A percentile compares a stretch with the other conserved stretches of the same genome.
phyloP scores from a whole-genome alignment of 129 eudicot species.

The Centaurea solstitialis region DNA sequence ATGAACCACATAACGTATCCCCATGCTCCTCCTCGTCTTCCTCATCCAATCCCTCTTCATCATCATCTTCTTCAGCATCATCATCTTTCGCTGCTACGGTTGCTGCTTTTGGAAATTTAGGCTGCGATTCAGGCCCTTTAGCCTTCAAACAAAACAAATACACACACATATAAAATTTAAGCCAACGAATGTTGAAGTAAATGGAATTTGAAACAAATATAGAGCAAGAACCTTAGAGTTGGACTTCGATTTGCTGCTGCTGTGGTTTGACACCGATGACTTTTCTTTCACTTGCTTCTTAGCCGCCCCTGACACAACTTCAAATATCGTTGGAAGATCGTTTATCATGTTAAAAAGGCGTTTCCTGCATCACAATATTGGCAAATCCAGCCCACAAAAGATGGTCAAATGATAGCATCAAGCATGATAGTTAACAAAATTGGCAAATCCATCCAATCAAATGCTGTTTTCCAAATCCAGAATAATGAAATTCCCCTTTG shows the following conservation, averaged over 20 bases:
- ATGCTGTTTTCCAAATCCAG: too few relatives aligned
- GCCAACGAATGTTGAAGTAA: neutral
- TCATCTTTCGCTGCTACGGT: constrained; percentile 47
- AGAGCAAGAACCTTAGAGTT: constrained; percentile 40
- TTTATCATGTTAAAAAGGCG: constrained; percentile 63
- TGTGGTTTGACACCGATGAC: constrained; percentile 56
- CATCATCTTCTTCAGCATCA: constrained; percentile 39
- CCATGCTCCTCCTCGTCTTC: constrained; percentile 69
- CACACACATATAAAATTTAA: neutral
- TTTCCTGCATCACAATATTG: constrained; percentile 39
- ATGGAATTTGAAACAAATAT: neutral
- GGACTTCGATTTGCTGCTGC: constrained; percentile 65
- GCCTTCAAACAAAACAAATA: constrained; percentile 16
- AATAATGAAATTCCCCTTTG: too few relatives aligned
- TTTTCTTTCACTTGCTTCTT: constrained; percentile 65
- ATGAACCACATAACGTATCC: constrained; percentile 62
- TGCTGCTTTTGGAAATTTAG: constrained; percentile 41
- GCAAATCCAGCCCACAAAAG: neutral
- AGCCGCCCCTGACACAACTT: constrained; percentile 57
- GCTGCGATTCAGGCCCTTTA: constrained; percentile 45
- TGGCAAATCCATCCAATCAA: too few relatives aligned
- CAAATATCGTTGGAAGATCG: constrained; percentile 59
- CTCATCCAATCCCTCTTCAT: constrained; percentile 50
- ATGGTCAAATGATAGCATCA: neutral
- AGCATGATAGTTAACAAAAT: too few relatives aligned